Percentiles rank a stretch among this genome's conserved stretches.
Evolutionary conservation across 2,329 filamentous ascomycete species (phyloP).

Genomic region (Nigrospora osmanthi): DNA sequence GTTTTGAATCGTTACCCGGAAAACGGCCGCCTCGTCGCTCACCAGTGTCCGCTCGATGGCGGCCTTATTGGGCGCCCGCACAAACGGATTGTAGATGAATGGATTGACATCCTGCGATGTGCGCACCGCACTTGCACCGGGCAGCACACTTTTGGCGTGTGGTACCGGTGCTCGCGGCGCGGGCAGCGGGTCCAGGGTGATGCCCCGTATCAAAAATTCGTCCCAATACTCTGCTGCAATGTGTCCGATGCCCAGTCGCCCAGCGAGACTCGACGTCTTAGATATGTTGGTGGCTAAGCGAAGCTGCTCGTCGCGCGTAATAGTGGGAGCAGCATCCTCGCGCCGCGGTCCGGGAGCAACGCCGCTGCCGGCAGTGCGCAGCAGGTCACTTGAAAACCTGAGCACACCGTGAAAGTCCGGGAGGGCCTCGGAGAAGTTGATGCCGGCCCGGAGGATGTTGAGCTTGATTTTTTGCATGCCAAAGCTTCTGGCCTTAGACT

Average conservation of each 20-base stretch:
- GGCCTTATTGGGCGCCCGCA: constrained; percentile 57
- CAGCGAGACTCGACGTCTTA: constrained; percentile 72
- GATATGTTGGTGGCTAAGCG: constrained; percentile 79
- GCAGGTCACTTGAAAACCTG: constrained; percentile 73
- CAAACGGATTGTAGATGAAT: constrained; percentile 92
- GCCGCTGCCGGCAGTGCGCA: constrained; percentile 75
- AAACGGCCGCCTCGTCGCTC: constrained; percentile 67
- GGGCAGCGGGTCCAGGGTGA: constrained; percentile 60
- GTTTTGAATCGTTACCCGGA: constrained; percentile 83
- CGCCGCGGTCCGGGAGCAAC: constrained; percentile 64
- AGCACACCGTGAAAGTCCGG: constrained; percentile 90
- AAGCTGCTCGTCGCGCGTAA: constrained; percentile 76
- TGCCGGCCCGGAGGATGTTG: constrained; percentile 80
- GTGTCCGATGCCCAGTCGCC: constrained; percentile 62
- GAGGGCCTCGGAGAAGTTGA: constrained; percentile 87
- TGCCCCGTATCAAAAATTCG: constrained; percentile 77
- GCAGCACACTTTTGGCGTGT: constrained; percentile 50
- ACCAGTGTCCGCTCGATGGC: constrained; percentile 64
- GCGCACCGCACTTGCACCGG: constrained; percentile 39
- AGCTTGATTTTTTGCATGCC: constrained; percentile 77
- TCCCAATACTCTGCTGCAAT: constrained; percentile 91
- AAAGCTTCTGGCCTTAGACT: constrained; percentile 55
- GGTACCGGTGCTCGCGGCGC: constrained; percentile 55
- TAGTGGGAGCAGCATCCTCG: constrained; percentile 61
- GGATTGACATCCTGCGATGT: constrained; percentile 64